Evolutionary conservation across 345 rosid genomes (phyloP), one percentile per base, ranked within the genome.

Genomic region (Salix exigua): DNA sequence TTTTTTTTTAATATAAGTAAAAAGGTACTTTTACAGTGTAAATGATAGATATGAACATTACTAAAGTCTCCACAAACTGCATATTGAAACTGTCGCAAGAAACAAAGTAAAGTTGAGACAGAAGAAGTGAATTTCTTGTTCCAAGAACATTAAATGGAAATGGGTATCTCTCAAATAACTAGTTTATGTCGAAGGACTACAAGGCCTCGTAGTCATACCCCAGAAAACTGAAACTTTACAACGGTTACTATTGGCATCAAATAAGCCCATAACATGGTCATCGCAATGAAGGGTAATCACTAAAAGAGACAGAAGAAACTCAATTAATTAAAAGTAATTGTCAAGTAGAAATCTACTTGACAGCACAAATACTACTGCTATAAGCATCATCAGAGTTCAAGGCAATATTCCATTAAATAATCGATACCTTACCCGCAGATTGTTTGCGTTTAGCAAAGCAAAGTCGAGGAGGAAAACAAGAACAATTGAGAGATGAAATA

Each of bases 401-500:
- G 44, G 4, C 19, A 42, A 42, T 28, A 53, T 53, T 11, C 60
- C 60, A 53, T 53, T 7, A 19, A 53, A 53, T 6, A 1, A 21
- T 53, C 21, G 8, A 21, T 12, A 6, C 76, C 88, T 89, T 86
- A 94, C 98, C 80, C 38, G 90, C 30, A 70, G 82, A 66, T 38
- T 55, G 48, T 78, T 85, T 84, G 79, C 84, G 86, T 73, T 80
- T 85, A 37, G 83, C 23, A 86, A 65, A 82, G 71, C 82, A 71
- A 75, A 69, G 38, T 30, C 75, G 85, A 62, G 85, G 91, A 75
- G 77, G 79, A 73, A 77, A 79, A 83, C 85, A 75, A 51, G 77
- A 77, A 58, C 75, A 66, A 76, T 81, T 33, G 63, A 81, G 83
- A 76, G 92, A 79, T 30, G 83, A 33, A 46, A 81, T 40, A 61